phyloP scores from a whole-genome alignment of 805 yeast species.

The Millerozyma miso region DNA sequence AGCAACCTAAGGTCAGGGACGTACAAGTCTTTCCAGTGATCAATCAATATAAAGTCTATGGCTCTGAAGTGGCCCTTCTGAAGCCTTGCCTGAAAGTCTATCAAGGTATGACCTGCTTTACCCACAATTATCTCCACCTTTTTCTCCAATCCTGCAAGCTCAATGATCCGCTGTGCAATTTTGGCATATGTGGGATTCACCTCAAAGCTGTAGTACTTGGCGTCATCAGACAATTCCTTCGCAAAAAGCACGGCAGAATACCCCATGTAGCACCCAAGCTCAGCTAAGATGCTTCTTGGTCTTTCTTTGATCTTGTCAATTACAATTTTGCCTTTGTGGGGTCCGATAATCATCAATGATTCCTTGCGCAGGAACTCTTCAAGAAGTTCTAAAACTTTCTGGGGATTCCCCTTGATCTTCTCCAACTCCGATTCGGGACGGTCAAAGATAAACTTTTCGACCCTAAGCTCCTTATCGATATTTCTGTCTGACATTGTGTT shows the following conservation, averaged over 20 bases:
- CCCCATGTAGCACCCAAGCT: constrained; percentile 32
- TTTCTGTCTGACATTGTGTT: background rate
- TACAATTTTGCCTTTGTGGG: constrained; percentile 23
- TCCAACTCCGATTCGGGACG: constrained; percentile 13
- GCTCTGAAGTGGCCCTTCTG: constrained; percentile 11
- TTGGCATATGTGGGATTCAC: constrained; percentile 25
- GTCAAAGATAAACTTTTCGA: background rate
- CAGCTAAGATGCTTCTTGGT: constrained; percentile 25
- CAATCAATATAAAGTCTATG: constrained; percentile 36
- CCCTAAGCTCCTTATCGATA: background rate
- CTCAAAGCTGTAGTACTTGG: constrained; percentile 33
- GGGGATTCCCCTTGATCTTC: constrained; percentile 25
- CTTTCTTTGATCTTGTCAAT: constrained; percentile 17
- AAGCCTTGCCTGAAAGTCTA: constrained; percentile 17
- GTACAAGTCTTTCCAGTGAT: constrained; percentile 36
- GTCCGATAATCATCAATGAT: constrained; percentile 30
- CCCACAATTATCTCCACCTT: constrained; percentile 31
- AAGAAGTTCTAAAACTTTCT: constrained; percentile 24
- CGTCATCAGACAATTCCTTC: constrained; percentile 17
- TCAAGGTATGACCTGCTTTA: constrained; percentile 24
- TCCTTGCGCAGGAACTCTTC: constrained; percentile 20
- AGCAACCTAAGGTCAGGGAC: constrained; percentile 39
- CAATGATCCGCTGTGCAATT: constrained; percentile 24
- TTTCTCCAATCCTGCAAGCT: constrained; percentile 29
- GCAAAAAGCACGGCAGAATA: constrained; percentile 36